phyloP scores from a whole-genome alignment of 73 alveolate species.

The Paramecium caudatum region DNA sequence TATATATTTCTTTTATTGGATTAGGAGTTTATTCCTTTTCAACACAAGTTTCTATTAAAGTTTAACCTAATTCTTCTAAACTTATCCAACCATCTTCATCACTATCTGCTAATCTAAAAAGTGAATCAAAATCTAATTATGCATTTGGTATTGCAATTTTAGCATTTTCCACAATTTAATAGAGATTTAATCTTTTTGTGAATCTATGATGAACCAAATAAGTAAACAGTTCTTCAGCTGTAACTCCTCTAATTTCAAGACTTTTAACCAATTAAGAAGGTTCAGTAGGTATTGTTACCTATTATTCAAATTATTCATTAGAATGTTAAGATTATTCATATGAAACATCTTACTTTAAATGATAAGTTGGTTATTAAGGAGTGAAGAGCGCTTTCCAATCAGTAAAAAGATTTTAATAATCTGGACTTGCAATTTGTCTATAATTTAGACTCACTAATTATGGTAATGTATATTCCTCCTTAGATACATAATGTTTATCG shows the following conservation, averaged over 20 bases:
- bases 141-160: slow-evolving; percentile 50
- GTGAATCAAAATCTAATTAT: slow-evolving; percentile 20
- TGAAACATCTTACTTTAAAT: background rate
- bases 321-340: background rate
- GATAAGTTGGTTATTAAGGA: slow-evolving; percentile 29
- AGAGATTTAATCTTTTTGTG: slow-evolving; percentile 46
- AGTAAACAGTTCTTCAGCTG: slow-evolving; percentile 61
- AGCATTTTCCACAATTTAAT: slow-evolving; percentile 45
- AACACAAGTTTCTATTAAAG: slow-evolving; percentile 1
- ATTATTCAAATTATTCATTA: background rate
- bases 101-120: slow-evolving; percentile 44
- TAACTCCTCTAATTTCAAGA: slow-evolving; percentile 63
- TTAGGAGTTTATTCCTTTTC: slow-evolving; percentile 20
- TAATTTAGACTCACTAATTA: slow-evolving; percentile 32
- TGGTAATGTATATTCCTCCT: background rate
- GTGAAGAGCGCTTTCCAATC: slow-evolving; percentile 51
- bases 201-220: slow-evolving; percentile 63
- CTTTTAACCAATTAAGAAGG: slow-evolving; percentile 4
- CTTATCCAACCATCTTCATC: slow-evolving; percentile 68
- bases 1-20: slow-evolving; percentile 6
- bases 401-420: slow-evolving; percentile 36
- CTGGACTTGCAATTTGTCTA: slow-evolving; percentile 3
- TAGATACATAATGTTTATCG: slow-evolving; percentile 68
- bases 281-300: slow-evolving; percentile 5
- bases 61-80: slow-evolving; percentile 55